These are phyloP conservation scores for Yamadazyma kitorensis DNA, from an alignment of 805 yeast species.

Conservation along the genomic window DNA sequence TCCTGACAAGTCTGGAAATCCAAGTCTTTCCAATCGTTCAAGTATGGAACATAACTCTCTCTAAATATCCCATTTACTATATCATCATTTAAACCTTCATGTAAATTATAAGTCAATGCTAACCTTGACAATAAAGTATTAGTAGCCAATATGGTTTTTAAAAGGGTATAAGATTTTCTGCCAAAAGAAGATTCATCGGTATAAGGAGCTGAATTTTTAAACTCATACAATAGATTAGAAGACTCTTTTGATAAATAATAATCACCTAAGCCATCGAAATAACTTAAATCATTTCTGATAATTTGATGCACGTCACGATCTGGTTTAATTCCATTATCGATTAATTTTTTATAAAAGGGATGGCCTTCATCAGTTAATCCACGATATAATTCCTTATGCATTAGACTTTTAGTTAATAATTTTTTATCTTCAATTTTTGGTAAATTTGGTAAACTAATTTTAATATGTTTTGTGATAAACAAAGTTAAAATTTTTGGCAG, in stretches of 20 bases:
- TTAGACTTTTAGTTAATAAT: slow-evolving; percentile 30
- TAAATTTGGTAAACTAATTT: slow-evolving; percentile 30
- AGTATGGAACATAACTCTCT: slow-evolving; percentile 27
- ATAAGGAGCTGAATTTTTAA: slow-evolving; percentile 17
- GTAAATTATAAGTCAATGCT: slow-evolving; percentile 34
- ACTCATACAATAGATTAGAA: slow-evolving; percentile 30
- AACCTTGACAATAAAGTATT: slow-evolving; percentile 36
- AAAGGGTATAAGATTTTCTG: slow-evolving; percentile 22
- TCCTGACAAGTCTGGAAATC: slow-evolving; percentile 11
- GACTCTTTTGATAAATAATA: slow-evolving; percentile 37
- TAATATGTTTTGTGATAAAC: slow-evolving; percentile 21
- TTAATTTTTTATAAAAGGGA: slow-evolving; percentile 21
- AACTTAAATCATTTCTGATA: slow-evolving; percentile 33
- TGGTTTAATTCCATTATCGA: slow-evolving; percentile 16
- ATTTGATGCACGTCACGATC: slow-evolving; percentile 19
- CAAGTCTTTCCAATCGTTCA: slow-evolving; percentile 14
- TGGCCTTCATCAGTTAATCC: slow-evolving; percentile 28
- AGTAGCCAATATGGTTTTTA: slow-evolving; percentile 34
- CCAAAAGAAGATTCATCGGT: slow-evolving; percentile 19
- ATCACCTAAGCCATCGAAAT: slow-evolving; percentile 42
- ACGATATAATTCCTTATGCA: slow-evolving; percentile 37
- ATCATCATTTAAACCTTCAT: slow-evolving; percentile 31
- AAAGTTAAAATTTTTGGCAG: slow-evolving; percentile 18
- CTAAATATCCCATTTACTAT: slow-evolving; percentile 19
- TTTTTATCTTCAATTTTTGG: slow-evolving; percentile 29